Conservation (phyloP, 768 basidiomycete species). For the Lactarius hengduanensis region DNA sequence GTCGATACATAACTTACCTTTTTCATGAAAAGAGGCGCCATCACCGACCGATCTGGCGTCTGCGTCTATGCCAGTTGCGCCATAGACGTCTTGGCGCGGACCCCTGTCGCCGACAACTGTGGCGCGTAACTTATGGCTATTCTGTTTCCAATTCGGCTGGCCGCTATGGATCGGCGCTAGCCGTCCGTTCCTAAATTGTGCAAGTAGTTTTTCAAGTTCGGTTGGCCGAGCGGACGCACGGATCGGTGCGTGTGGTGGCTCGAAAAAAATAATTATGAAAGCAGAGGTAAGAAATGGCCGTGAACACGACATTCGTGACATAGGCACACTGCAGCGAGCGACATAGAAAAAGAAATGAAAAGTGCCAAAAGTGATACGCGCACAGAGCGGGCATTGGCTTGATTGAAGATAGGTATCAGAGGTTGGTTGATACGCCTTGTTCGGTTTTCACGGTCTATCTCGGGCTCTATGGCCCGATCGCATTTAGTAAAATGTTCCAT, state of each 20-base stretch:
- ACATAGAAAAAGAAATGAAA: background rate
- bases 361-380: background rate
- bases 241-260: conserved; percentile 1
- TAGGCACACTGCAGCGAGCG: too few relatives aligned
- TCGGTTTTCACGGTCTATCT: background rate
- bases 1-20: background rate
- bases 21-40: background rate
- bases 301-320: background rate
- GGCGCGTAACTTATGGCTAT: conserved; percentile 6
- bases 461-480: background rate
- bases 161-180: background rate
- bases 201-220: background rate
- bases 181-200: background rate
- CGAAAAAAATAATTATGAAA: background rate
- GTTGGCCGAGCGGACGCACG: background rate
- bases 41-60: background rate
- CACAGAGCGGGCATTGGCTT: background rate
- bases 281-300: background rate
- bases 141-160: conserved; percentile 4
- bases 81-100: background rate
- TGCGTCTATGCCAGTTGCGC: background rate
- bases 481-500: background rate
- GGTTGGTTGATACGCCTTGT: background rate
- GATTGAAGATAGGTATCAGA: background rate
- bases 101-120: conserved; percentile 4